Evolutionary conservation across 192 early-diverging fungal genomes (phyloP).

Genomic region (Coemansia sp.): DNA sequence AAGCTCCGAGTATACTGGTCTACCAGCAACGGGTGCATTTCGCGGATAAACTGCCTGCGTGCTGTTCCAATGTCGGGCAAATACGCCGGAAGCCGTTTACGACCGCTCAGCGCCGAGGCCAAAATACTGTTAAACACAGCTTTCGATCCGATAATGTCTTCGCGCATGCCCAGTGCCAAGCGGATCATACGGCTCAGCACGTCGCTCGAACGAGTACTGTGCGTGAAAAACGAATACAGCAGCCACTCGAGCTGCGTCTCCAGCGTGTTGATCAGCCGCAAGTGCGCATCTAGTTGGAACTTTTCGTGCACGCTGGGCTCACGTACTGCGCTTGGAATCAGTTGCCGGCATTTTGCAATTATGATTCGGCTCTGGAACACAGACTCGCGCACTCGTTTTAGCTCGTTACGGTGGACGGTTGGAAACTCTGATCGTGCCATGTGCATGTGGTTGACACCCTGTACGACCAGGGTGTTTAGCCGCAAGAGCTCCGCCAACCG

Average conservation of each 20-base stretch:
- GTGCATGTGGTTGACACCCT: constrained; percentile 47
- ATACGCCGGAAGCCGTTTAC: constrained; percentile 30
- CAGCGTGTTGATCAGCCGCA: constrained; percentile 30
- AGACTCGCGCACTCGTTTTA: constrained; percentile 12
- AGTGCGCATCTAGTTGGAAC: constrained; percentile 32
- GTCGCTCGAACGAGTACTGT: constrained; percentile 3
- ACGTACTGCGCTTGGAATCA: constrained; percentile 20
- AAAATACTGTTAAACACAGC: constrained; percentile 33
- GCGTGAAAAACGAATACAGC: constrained; percentile 43
- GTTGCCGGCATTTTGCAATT: constrained; percentile 27
- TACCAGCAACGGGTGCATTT: constrained; percentile 23
- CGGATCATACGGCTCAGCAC: constrained; percentile 27
- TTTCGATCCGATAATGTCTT: constrained; percentile 46
- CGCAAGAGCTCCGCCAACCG: constrained; percentile 32
- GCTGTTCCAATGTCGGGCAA: constrained; percentile 41
- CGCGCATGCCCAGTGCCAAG: constrained; percentile 30
- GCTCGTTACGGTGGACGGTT: constrained; percentile 20
- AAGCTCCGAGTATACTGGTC: constrained; percentile 28
- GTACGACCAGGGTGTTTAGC: constrained; percentile 31
- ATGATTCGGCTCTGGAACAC: constrained; percentile 27
- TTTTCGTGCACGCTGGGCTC: constrained; percentile 47
- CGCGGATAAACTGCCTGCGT: constrained; percentile 21
- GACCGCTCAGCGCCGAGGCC: constrained; percentile 19
- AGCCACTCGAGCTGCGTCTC: constrained; percentile 50
- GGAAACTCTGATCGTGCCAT: constrained; percentile 36